Percentiles rank a stretch among this genome's conserved stretches.
Conservation (phyloP, 1,284 basidiomycete genomes). For the Puccinia polysora region DNA sequence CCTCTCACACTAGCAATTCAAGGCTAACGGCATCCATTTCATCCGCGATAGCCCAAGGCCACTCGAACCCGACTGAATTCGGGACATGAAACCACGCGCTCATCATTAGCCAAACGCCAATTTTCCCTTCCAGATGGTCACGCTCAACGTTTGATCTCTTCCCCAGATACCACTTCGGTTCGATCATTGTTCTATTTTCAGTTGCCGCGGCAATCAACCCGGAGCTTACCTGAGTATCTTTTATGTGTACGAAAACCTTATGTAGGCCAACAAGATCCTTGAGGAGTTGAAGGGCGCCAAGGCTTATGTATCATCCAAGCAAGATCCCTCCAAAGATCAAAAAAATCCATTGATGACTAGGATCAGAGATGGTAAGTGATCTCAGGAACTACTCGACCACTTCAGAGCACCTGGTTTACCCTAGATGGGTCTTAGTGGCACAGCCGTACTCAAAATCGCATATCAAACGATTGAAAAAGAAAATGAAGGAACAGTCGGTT, state of each 20-base stretch:
- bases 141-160: conserved; percentile 9
- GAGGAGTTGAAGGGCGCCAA: not conserved
- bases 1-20: no score
- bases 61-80: not conserved
- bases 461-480: conserved; percentile 33
- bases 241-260: not conserved
- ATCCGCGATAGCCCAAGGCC: not conserved
- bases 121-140: conserved; percentile 26
- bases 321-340: conserved; percentile 3
- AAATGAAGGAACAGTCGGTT: conserved; percentile 14
- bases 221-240: not conserved
- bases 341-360: not conserved
- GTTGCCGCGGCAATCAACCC: no score
- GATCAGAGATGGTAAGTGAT: conserved; percentile 12
- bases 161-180: no score
- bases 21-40: not conserved
- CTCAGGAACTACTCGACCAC: no score
- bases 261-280: conserved; percentile 10
- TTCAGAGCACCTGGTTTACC: not conserved
- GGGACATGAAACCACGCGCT: not conserved
- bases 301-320: not conserved
- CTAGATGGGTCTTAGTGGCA: not conserved
- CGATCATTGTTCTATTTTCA: no score
- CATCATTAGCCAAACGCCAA: conserved; percentile 16
- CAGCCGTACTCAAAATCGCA: conserved; percentile 42